phyloP scores from a whole-genome alignment of 2,329 filamentous ascomycete genomes.

The Aspergillus sp. region DNA sequence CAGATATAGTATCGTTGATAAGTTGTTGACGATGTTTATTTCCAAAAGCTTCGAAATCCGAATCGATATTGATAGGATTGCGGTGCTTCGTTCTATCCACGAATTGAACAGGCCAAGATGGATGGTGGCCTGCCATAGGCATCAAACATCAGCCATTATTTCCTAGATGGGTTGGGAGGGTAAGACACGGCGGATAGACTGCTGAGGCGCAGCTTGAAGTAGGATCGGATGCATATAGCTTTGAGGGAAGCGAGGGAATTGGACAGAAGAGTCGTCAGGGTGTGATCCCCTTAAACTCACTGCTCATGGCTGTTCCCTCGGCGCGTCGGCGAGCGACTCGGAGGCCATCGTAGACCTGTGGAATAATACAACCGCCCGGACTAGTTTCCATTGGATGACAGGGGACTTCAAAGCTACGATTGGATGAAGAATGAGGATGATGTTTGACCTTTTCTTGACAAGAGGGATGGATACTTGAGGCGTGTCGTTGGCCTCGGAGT shows the following conservation, averaged over 20 bases:
- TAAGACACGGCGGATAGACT: slow-evolving; percentile 16
- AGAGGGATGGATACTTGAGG: background rate
- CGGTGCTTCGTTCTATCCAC: background rate
- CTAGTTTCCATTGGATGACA: slow-evolving; percentile 13
- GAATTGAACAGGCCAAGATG: background rate
- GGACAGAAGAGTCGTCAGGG: slow-evolving; percentile 1
- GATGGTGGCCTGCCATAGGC: slow-evolving; percentile 2
- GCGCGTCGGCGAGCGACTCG: slow-evolving; percentile 17
- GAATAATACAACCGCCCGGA: slow-evolving; percentile 3
- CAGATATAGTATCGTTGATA: background rate
- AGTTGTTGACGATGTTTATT: background rate
- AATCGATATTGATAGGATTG: background rate
- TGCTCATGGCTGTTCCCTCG: slow-evolving; percentile 12
- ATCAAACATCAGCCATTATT: slow-evolving; percentile 6
- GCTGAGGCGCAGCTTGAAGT: background rate
- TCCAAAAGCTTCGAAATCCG: background rate
- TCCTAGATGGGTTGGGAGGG: slow-evolving; percentile 6
- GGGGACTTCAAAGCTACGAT: slow-evolving; percentile 1
- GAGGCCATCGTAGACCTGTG: background rate
- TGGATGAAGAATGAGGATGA: slow-evolving; percentile 10
- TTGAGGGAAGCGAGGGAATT: background rate
- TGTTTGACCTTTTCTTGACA: slow-evolving; percentile 5
- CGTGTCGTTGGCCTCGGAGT: background rate
- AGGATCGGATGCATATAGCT: background rate
- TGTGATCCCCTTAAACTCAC: background rate